phyloP scores from a whole-genome alignment of 495 filamentous ascomycete species.

The Pseudotulostoma volvatum region DNA sequence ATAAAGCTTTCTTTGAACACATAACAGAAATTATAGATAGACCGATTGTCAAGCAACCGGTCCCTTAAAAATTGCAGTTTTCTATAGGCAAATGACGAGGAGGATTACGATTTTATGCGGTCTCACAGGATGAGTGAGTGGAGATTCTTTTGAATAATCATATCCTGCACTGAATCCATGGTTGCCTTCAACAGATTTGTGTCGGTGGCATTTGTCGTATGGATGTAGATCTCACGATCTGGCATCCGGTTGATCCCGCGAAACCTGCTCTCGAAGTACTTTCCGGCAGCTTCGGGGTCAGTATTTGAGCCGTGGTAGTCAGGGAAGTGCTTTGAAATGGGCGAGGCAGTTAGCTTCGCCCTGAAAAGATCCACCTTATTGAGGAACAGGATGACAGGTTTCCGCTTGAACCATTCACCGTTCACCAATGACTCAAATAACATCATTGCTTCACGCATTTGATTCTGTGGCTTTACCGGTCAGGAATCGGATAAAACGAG shows the following conservation, averaged over 20 bases:
- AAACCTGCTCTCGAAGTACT: constrained; percentile 87
- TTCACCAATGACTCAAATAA: constrained; percentile 96
- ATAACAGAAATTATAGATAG: no score
- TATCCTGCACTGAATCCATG: constrained; percentile 94
- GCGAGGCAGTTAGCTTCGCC: constrained; percentile 63
- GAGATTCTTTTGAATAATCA: constrained; percentile 97
- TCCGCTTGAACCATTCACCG: constrained; percentile 92
- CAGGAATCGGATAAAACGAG: no score
- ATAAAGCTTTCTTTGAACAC: no score
- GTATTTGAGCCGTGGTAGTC: constrained; percentile 55
- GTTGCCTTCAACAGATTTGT: constrained; percentile 93
- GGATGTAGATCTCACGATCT: constrained; percentile 78
- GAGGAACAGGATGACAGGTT: constrained; percentile 90
- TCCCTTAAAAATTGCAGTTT: not conserved
- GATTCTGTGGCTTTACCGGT: no score
- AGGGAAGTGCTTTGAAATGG: constrained; percentile 82
- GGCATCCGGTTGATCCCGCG: constrained; percentile 69
- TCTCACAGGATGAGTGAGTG: constrained; percentile 83
- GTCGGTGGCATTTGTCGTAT: constrained; percentile 89
- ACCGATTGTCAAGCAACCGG: no score
- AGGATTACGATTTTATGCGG: no score
- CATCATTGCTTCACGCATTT: constrained; percentile 99
- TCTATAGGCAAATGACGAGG: no score
- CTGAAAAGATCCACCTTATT: constrained; percentile 99
- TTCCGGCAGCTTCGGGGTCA: constrained; percentile 45